Conservation (phyloP, 371 early-diverging fungal species). For the Lichtheimia ramosa region DNA sequence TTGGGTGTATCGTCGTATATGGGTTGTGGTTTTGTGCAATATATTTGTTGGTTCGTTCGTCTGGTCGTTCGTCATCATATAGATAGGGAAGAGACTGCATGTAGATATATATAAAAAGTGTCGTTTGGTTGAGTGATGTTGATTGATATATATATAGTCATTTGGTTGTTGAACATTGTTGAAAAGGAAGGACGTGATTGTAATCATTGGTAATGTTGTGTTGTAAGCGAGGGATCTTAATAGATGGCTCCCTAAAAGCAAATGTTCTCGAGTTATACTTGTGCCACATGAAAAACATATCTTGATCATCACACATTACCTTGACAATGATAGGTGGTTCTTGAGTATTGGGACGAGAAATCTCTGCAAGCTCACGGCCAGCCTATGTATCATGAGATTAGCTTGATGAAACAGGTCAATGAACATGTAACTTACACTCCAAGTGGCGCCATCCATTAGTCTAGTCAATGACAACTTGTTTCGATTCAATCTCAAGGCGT, state of each 20-base stretch:
- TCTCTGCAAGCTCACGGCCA: slow-evolving; percentile 86
- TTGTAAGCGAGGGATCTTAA: no score
- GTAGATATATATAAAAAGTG: slow-evolving; percentile 2
- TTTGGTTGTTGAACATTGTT: background rate
- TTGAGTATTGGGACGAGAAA: slow-evolving; percentile 76
- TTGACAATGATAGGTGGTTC: slow-evolving; percentile 88
- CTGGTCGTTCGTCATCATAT: slow-evolving; percentile 10
- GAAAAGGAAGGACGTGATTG: background rate
- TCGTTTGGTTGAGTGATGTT: background rate
- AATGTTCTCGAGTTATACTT: no score
- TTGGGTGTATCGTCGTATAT: background rate
- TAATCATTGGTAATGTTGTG: no score
- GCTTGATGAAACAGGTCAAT: background rate
- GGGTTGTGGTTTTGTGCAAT: background rate
- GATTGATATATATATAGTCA: background rate
- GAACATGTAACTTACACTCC: slow-evolving; percentile 55
- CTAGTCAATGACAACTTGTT: slow-evolving; percentile 73
- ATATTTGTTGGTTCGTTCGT: background rate
- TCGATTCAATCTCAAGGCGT: slow-evolving; percentile 55
- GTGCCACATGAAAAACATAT: no score
- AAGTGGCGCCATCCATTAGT: slow-evolving; percentile 89
- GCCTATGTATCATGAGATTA: slow-evolving; percentile 52
- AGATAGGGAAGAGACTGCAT: background rate
- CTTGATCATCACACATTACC: slow-evolving; percentile 6
- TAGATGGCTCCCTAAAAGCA: no score